phyloP scores from a whole-genome alignment of 768 basidiomycete species.

The Lyophyllum semitale region DNA sequence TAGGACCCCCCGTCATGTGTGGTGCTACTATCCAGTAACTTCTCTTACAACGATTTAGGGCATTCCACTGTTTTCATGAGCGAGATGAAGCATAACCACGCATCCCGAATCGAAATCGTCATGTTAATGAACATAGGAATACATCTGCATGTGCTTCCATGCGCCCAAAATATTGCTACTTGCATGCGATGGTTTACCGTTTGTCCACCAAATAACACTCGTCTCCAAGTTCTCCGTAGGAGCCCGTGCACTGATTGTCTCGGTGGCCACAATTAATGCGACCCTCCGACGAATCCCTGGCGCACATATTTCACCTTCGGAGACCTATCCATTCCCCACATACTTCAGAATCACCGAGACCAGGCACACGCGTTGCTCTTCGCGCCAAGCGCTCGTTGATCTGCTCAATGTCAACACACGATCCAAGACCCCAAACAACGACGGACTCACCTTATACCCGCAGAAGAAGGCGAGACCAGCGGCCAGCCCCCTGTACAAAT shows the following conservation, averaged over 20 bases:
- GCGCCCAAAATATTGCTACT: background rate
- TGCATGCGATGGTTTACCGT: background rate
- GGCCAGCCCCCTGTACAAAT: constrained; percentile 15
- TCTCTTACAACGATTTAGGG: no score
- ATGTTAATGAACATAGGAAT: background rate
- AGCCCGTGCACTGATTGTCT: constrained; percentile 2
- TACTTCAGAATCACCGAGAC: background rate
- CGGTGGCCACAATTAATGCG: background rate
- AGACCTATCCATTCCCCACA: background rate
- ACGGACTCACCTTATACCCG: constrained; percentile 17
- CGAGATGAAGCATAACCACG: background rate
- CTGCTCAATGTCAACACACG: constrained; percentile 9
- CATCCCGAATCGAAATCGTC: background rate
- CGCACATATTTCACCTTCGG: background rate
- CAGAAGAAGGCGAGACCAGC: constrained; percentile 9
- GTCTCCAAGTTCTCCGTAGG: background rate
- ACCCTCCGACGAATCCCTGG: background rate
- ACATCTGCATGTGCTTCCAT: constrained; percentile 1
- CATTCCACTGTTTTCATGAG: no score
- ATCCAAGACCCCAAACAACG: background rate
- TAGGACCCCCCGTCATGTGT: background rate
- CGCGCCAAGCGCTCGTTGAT: background rate
- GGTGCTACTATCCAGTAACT: no score
- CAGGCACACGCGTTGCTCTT: background rate
- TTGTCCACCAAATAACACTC: background rate